phyloP scores from a whole-genome alignment of 257 asterid species.

The Solanum appendiculatum region DNA sequence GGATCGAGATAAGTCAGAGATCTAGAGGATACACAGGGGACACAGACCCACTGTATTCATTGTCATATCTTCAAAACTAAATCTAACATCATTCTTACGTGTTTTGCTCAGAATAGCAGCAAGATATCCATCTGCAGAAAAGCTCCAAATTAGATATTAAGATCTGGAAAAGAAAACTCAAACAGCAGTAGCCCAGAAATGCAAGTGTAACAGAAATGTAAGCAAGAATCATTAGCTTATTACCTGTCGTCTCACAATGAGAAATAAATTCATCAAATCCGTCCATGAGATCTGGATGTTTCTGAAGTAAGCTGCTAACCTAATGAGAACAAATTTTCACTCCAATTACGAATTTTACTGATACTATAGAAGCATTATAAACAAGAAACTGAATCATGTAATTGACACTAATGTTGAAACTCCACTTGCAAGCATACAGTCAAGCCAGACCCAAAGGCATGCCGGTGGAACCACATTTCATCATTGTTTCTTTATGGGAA shows the following conservation, averaged over 20 bases:
- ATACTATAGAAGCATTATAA: slow-evolving; percentile 4
- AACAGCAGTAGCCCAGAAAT: background rate
- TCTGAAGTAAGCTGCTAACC: slow-evolving; percentile 47
- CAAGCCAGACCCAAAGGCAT: background rate
- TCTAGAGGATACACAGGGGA: background rate
- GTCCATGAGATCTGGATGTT: slow-evolving; percentile 49
- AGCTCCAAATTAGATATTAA: background rate
- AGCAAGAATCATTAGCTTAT: slow-evolving; percentile 8
- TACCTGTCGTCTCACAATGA: slow-evolving; percentile 46
- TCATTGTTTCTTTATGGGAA: background rate
- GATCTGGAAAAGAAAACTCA: slow-evolving; percentile 2
- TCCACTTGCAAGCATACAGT: background rate
- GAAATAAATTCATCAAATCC: slow-evolving; percentile 46
- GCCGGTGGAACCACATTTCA: background rate
- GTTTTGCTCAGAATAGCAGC: slow-evolving; percentile 4
- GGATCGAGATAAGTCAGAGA: background rate
- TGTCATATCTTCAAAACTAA: background rate
- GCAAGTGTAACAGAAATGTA: background rate
- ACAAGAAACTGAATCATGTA: slow-evolving; percentile 5
- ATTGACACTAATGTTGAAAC: background rate
- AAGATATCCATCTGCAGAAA: slow-evolving; percentile 5
- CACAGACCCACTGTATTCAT: background rate
- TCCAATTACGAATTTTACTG: slow-evolving; percentile 10
- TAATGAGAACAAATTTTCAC: slow-evolving; percentile 18
- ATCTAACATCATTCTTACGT: background rate